Evolutionary conservation across 2,329 filamentous ascomycete species (phyloP), one percentile per base, ranked within the genome.

Genomic region (Botrytis pseudocinerea): DNA sequence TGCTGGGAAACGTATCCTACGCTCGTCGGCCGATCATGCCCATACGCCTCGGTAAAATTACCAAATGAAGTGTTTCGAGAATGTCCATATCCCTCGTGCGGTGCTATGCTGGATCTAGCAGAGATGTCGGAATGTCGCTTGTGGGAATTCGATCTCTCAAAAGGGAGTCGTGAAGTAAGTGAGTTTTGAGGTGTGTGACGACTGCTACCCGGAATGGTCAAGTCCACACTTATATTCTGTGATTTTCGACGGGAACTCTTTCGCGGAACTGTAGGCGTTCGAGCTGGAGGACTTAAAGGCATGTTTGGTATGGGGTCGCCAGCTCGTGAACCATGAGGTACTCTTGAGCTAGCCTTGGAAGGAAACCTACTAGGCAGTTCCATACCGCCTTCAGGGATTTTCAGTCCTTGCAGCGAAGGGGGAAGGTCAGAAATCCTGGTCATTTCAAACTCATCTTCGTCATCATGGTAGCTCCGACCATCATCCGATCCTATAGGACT

Each of bases 191-290:
- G 65, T 14, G 69, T 74, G 62, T 80, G 75, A 22, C 75, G 69
- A 22, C 64, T 64, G 9, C 74, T 70, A n/a, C 74, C 63, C 6
- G 73, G 35, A 14, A 63, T 69, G 1, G 73, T 64, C 28, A 68
- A 51, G 40, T 75, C 75, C 20, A 79, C 57, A 68, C 79, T 78
- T 20, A 77, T 74, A 48, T 73, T 78, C 66, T 80, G 77, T 7
- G 80, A 80, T 65, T 78, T 77, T 57, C 91, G 87, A 79, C 90
- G 90, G 0, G 92, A 94, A 80, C 91, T 94, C 82, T 91, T 93
- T 44, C 92, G 87, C 3, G 93, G 92, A 46, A 94, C 87, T 12
- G 87, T 84, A 0, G 78, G 78, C 63, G 74, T 78, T 42, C 70
- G 62, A 10, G 76, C 77, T 5, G 69, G 72, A 25, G 74, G 62